A percentile compares a stretch with the other conserved stretches of the same genome.
Evolutionary conservation across 2,329 filamentous ascomycete genomes (phyloP).

Genomic region (Dothidotthia symphoricarpi): DNA sequence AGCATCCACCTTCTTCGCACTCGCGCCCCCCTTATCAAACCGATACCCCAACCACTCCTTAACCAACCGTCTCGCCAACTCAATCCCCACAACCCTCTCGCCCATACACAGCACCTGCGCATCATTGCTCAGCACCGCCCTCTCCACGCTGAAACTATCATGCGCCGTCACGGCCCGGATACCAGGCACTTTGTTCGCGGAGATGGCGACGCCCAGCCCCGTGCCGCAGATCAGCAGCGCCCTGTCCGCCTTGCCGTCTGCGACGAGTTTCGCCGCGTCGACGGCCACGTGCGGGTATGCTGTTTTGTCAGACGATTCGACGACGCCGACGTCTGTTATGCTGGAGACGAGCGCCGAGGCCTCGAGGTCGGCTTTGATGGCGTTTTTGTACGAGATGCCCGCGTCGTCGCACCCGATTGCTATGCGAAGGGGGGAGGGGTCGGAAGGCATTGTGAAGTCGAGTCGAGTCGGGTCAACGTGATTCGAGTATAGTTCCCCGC

Average conservation of each 20-base stretch:
- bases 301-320: slow-evolving; percentile 66
- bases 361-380: slow-evolving; percentile 71
- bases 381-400: slow-evolving; percentile 74
- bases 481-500: too few species aligned
- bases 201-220: slow-evolving; percentile 80
- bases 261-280: slow-evolving; percentile 65
- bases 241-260: slow-evolving; percentile 66
- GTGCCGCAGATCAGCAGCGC: slow-evolving; percentile 83
- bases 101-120: slow-evolving; percentile 86
- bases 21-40: slow-evolving; percentile 68
- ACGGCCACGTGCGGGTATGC: slow-evolving; percentile 79
- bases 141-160: slow-evolving; percentile 80
- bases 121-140: slow-evolving; percentile 78
- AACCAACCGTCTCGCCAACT: slow-evolving; percentile 73
- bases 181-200: slow-evolving; percentile 84
- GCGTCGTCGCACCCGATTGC: slow-evolving; percentile 68
- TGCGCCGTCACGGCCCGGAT: slow-evolving; percentile 87
- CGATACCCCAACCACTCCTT: slow-evolving; percentile 82
- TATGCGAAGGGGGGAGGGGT: slow-evolving; percentile 50
- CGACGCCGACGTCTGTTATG: slow-evolving; percentile 73
- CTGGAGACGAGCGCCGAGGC: slow-evolving; percentile 64
- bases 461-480: too few species aligned
- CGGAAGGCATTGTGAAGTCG: slow-evolving; percentile 15
- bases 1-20: slow-evolving; percentile 56
- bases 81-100: slow-evolving; percentile 77